phyloP scores from a whole-genome alignment of 176 grass and related monocot genomes.

The Saccharum spontaneum region DNA sequence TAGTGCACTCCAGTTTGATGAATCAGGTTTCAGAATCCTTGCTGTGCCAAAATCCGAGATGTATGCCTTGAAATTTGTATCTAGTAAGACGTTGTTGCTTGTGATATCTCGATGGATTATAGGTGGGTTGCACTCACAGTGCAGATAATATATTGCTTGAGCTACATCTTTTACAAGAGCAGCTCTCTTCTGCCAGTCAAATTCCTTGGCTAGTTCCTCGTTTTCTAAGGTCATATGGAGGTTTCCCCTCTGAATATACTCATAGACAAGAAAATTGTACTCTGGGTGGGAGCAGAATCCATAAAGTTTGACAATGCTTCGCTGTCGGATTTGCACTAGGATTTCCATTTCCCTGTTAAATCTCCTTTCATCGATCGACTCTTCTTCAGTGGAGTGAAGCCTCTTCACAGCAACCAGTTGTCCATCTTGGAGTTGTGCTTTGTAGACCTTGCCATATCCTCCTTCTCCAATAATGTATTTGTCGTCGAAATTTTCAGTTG shows the following conservation, averaged over 20 bases:
- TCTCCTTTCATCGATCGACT: neutral
- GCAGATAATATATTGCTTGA: neutral
- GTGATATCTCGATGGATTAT: constrained; percentile 42
- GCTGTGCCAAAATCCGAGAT: constrained; percentile 35
- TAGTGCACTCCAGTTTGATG: constrained; percentile 22
- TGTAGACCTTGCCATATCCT: constrained; percentile 16
- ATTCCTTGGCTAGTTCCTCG: neutral
- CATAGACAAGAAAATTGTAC: neutral
- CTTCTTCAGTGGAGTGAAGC: neutral
- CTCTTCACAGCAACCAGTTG: neutral
- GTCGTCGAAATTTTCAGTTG: constrained; percentile 10
- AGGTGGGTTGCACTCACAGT: neutral
- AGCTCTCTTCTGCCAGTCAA: neutral
- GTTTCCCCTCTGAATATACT: neutral
- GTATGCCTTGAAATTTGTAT: constrained; percentile 7
- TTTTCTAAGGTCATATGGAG: neutral
- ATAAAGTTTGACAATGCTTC: neutral
- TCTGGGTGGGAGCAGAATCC: neutral
- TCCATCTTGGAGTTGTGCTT: neutral
- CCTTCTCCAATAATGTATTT: neutral
- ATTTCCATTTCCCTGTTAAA: neutral
- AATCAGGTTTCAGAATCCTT: constrained; percentile 21
- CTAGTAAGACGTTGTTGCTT: constrained; percentile 27
- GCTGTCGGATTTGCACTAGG: neutral
- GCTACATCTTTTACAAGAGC: neutral